Percentiles rank a stretch among this genome's conserved stretches.
These are phyloP conservation scores for Beauveria bassiana DNA, from an alignment of 2,329 filamentous ascomycete genomes.

Conservation along the genomic window DNA sequence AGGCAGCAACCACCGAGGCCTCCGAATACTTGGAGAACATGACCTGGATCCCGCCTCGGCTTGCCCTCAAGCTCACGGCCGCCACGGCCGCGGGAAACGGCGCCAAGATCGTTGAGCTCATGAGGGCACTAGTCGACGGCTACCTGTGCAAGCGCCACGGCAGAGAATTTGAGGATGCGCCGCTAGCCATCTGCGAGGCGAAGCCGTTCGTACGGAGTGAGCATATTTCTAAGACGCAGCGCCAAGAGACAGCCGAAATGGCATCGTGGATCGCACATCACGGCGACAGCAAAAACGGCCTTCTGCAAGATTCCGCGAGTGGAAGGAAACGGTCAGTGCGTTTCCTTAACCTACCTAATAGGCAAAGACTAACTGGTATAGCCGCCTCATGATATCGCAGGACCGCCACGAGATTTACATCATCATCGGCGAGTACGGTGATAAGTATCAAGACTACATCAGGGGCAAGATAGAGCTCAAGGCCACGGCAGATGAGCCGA, in stretches of 20 bases:
- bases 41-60: neutral
- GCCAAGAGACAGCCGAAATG: neutral
- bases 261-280: neutral
- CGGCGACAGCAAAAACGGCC: neutral
- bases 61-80: neutral
- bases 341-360: too few relatives aligned
- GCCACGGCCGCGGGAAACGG: too few relatives aligned
- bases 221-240: neutral
- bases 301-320: neutral
- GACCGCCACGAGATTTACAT: constrained; percentile 12
- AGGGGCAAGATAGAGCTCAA: neutral
- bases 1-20: neutral
- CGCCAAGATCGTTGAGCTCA: neutral
- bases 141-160: neutral
- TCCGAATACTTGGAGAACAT: fast-evolving
- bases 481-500: neutral
- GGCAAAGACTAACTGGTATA: neutral
- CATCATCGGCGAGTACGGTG: constrained; percentile 3
- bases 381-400: constrained; percentile 10
- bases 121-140: neutral
- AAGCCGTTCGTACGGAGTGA: neutral
- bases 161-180: neutral
- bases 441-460: neutral
- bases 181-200: neutral
- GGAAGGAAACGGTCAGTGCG: neutral